Conservation (phyloP, 495 filamentous ascomycete genomes). For the Pseudoneurospora amorphoporcata region DNA sequence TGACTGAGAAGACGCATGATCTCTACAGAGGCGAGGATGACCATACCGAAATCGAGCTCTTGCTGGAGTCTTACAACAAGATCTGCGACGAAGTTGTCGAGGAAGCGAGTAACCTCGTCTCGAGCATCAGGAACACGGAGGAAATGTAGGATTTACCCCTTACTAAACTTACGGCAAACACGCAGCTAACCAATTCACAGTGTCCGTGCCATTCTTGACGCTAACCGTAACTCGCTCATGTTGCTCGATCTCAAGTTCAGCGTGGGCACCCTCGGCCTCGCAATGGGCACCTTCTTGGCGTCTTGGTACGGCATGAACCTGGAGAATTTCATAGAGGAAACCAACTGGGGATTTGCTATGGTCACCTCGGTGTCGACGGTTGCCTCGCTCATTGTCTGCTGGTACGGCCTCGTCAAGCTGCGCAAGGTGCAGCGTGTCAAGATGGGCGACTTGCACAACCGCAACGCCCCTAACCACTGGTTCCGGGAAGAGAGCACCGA, state of each 20-base stretch:
- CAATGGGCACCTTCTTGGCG: conserved; percentile 85
- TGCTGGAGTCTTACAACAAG: conserved; percentile 95
- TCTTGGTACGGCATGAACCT: conserved; percentile 99
- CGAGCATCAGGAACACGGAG: conserved; percentile 94
- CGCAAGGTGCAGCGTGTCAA: conserved; percentile 80
- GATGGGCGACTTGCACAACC: conserved; percentile 48
- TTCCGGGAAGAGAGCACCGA: conserved; percentile 34
- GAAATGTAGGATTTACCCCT: conserved; percentile 65
- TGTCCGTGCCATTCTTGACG: conserved; percentile 93
- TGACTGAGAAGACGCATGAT: conserved; percentile 74
- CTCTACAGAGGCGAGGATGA: conserved; percentile 69
- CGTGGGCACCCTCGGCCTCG: conserved; percentile 85
- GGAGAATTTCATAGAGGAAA: conserved; percentile 97
- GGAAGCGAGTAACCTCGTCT: conserved; percentile 81
- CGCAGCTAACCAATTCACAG: conserved; percentile 32
- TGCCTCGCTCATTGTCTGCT: conserved; percentile 64
- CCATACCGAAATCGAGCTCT: conserved; percentile 93
- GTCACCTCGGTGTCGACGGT: conserved; percentile 61
- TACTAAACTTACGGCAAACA: not conserved
- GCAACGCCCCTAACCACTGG: conserved; percentile 28
- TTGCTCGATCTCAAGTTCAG: conserved; percentile 93
- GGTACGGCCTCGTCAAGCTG: conserved; percentile 71
- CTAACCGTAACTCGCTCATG: conserved; percentile 98
- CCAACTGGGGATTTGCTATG: conserved; percentile 73
- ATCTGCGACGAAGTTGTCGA: conserved; percentile 97